These are phyloP conservation scores for Lavandula angustifolia DNA, from an alignment of 257 asterid genomes.

Conservation along the genomic window DNA sequence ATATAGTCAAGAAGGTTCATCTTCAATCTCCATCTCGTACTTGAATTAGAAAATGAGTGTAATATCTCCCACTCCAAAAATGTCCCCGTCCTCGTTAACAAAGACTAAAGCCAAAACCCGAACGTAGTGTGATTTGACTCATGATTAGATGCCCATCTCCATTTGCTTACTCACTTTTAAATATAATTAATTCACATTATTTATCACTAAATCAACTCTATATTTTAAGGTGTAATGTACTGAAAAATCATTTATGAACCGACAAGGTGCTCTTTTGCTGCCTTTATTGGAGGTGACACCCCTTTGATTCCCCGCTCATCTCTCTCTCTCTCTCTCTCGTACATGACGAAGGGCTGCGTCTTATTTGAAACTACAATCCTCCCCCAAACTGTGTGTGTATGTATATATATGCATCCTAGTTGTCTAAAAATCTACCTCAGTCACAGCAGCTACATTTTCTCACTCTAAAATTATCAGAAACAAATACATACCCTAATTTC, in stretches of 20 bases:
- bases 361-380: background rate
- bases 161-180: constrained; percentile 5
- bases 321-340: constrained; percentile 25
- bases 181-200: background rate
- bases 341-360: background rate
- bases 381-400: constrained; percentile 20
- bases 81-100: constrained; percentile 22
- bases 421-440: constrained; percentile 18
- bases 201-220: background rate
- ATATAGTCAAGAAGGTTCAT: constrained; percentile 39
- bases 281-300: constrained; percentile 41
- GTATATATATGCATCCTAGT: constrained; percentile 27
- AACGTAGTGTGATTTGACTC: constrained; percentile 29
- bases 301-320: constrained; percentile 34
- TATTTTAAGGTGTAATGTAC: constrained; percentile 21
- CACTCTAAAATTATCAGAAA: background rate
- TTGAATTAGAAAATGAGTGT: constrained; percentile 42
- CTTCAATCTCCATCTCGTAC: constrained; percentile 37
- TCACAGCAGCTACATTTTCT: background rate
- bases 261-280: constrained; percentile 41
- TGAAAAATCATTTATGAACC: constrained; percentile 25
- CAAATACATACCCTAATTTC: too few relatives aligned
- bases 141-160: constrained; percentile 29
- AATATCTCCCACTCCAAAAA: constrained; percentile 23
- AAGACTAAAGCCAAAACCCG: constrained; percentile 27